These are phyloP conservation scores for Carpinus viminea DNA, from an alignment of 306 rosid species.

Conservation along the genomic window DNA sequence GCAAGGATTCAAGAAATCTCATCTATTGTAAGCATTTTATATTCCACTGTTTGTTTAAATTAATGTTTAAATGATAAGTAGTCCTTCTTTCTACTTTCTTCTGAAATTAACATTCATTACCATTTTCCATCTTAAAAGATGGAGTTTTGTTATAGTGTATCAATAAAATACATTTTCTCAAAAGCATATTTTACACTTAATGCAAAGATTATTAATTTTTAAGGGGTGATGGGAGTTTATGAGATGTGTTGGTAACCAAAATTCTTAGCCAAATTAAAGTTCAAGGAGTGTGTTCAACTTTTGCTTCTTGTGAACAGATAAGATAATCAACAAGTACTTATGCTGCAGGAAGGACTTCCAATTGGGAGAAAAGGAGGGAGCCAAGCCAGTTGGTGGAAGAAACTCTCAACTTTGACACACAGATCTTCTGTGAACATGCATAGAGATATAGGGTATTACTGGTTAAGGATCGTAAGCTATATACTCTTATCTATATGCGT, in stretches of 20 bases:
- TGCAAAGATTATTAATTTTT: neutral
- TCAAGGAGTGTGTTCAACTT: neutral
- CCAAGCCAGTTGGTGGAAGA: conserved; percentile 82
- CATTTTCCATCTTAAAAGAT: neutral
- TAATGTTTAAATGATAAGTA: neutral
- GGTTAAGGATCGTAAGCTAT: conserved; percentile 76
- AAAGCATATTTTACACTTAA: neutral
- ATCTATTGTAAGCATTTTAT: conserved; percentile 30
- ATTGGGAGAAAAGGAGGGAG: conserved; percentile 44
- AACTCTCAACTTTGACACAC: conserved; percentile 60
- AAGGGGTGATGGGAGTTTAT: neutral
- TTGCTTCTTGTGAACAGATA: neutral
- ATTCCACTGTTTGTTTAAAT: neutral
- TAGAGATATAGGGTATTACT: conserved; percentile 87
- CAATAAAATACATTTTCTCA: neutral
- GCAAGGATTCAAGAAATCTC: conserved; percentile 41
- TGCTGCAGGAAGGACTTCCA: conserved; percentile 52
- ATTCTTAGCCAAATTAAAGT: neutral
- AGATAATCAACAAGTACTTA: neutral
- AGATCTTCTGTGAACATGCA: conserved; percentile 88
- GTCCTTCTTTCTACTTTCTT: neutral
- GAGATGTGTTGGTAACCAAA: neutral
- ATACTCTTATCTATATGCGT: conserved; percentile 64
- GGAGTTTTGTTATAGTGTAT: neutral
- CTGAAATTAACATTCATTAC: neutral